These are phyloP conservation scores for Aspergillus hancockii DNA, from an alignment of 495 filamentous ascomycete genomes.

Conservation along the genomic window DNA sequence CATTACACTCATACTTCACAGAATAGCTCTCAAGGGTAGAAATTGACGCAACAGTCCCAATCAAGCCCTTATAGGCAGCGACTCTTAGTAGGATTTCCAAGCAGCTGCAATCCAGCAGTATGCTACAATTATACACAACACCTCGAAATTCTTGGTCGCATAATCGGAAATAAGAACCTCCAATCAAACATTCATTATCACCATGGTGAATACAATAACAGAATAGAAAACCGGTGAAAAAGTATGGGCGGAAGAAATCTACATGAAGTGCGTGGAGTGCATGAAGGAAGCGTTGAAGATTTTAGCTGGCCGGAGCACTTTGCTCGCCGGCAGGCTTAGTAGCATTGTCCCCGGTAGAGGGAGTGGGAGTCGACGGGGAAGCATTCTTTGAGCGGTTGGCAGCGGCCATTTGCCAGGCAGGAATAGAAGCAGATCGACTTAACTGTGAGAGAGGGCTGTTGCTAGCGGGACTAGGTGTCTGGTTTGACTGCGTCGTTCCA, in stretches of 20 bases:
- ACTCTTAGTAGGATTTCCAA: neutral
- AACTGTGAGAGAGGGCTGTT: conserved; percentile 45
- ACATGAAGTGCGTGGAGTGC: conserved; percentile 19
- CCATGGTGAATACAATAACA: conserved; percentile 6
- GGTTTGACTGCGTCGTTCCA: conserved; percentile 30
- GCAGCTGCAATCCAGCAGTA: neutral
- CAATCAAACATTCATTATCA: neutral
- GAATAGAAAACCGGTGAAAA: conserved; percentile 9
- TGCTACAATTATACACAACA: neutral
- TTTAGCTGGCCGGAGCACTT: conserved; percentile 35
- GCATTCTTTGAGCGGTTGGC: conserved; percentile 57
- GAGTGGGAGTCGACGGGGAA: conserved; percentile 32
- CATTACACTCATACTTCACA: too few species aligned
- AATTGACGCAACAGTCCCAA: too few species aligned
- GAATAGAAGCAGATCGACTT: conserved; percentile 69
- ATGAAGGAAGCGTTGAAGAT: neutral
- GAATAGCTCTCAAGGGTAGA: too few species aligned
- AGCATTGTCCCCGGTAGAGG: conserved; percentile 20
- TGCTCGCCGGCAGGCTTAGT: conserved; percentile 27
- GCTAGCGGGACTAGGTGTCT: conserved; percentile 24
- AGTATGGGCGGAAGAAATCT: conserved; percentile 11
- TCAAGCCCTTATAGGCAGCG: neutral
- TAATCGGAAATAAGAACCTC: neutral
- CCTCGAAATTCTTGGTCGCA: neutral
- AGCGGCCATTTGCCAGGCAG: conserved; percentile 85